Evolutionary conservation across 352 stramenopile species (phyloP).

Genomic region (Phytophthora pinifolia): DNA sequence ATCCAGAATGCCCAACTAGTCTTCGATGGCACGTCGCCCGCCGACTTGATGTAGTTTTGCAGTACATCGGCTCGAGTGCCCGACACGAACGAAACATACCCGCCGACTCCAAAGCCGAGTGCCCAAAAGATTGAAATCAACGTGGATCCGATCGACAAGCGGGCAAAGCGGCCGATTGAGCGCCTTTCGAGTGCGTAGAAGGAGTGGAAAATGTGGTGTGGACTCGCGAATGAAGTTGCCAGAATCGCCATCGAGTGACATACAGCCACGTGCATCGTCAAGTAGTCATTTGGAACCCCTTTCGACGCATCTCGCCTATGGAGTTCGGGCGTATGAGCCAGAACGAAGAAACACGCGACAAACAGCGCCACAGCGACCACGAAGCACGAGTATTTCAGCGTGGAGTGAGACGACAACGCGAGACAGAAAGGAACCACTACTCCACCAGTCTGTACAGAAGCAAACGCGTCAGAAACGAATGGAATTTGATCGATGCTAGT

Average conservation of each 20-base stretch:
- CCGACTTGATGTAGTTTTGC: slow-evolving; percentile 43
- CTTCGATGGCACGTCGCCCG: slow-evolving; percentile 20
- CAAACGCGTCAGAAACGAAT: background rate
- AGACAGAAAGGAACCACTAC: slow-evolving; percentile 46
- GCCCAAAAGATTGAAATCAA: slow-evolving; percentile 36
- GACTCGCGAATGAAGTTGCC: slow-evolving; percentile 37
- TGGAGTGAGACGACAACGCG: slow-evolving; percentile 31
- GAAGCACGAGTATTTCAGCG: slow-evolving; percentile 27
- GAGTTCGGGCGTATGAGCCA: slow-evolving; percentile 31
- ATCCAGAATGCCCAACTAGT: slow-evolving; percentile 45
- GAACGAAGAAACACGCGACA: slow-evolving; percentile 31
- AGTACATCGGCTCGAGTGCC: slow-evolving; percentile 44
- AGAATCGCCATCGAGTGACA: slow-evolving; percentile 53
- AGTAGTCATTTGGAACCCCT: slow-evolving; percentile 43
- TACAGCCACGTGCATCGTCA: slow-evolving; percentile 48
- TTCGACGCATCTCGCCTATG: slow-evolving; percentile 27
- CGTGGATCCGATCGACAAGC: slow-evolving; percentile 32
- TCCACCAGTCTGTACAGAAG: slow-evolving; percentile 28
- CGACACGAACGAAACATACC: slow-evolving; percentile 53
- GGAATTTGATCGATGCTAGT: background rate
- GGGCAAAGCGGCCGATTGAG: slow-evolving; percentile 38
- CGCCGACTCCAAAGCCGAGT: slow-evolving; percentile 45
- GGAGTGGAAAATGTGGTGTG: slow-evolving; percentile 59
- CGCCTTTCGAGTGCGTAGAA: slow-evolving; percentile 44
- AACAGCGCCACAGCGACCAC: slow-evolving; percentile 28